phyloP scores from a whole-genome alignment of 352 stramenopile genomes.

The Halophytophthora polymorphica region DNA sequence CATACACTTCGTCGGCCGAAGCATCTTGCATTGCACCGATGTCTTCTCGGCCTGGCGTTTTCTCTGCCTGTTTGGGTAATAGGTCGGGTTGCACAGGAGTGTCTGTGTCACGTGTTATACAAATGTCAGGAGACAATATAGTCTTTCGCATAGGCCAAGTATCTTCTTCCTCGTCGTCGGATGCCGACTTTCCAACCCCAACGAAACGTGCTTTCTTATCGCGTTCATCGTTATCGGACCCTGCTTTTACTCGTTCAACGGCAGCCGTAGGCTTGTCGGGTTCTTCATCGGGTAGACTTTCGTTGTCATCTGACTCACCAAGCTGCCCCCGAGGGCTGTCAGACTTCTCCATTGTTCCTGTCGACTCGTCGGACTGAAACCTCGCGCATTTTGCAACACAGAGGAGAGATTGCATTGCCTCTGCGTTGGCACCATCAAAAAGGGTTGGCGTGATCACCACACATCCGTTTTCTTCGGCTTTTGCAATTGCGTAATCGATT shows the following conservation, averaged over 20 bases:
- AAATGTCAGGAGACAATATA: too few species aligned
- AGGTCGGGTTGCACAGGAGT: too few species aligned
- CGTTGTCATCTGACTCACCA: conserved; percentile 14
- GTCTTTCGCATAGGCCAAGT: too few species aligned
- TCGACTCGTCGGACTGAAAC: background rate
- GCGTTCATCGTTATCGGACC: conserved; percentile 34
- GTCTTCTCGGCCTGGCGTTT: background rate
- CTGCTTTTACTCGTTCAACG: conserved; percentile 18
- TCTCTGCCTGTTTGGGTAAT: background rate
- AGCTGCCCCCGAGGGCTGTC: background rate
- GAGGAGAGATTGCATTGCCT: conserved; percentile 45
- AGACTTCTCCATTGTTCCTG: background rate
- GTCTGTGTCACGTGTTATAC: too few species aligned
- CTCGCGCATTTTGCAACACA: conserved; percentile 9
- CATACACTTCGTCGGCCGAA: conserved; percentile 53
- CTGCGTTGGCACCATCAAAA: conserved; percentile 56
- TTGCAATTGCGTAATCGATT: conserved; percentile 20
- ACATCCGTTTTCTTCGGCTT: background rate
- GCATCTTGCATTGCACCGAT: conserved; percentile 16
- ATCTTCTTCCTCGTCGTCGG: conserved; percentile 12
- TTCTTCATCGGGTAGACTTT: conserved; percentile 20
- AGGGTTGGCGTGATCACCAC: conserved; percentile 23
- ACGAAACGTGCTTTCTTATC: conserved; percentile 1
- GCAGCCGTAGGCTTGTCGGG: background rate
- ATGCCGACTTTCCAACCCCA: too few species aligned